Base-by-base conservation (phyloP, 805 yeast genomes). In the Spathaspora gorwiae region DNA sequence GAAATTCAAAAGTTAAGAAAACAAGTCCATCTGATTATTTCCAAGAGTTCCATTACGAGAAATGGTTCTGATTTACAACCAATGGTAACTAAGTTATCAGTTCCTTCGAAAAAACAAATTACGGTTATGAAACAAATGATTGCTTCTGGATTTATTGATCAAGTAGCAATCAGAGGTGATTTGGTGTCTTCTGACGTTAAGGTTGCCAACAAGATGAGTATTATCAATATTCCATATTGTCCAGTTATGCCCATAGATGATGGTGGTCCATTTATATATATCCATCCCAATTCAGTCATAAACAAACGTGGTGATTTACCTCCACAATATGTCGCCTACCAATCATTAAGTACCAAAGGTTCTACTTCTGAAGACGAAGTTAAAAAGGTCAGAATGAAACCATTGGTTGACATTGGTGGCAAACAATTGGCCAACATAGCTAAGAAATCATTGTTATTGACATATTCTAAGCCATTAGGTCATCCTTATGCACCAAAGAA, bases 121-220 rank as follows among this genome's bases (percentile, higher is more conserved):
- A 76, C 80, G 43, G 85, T 94, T 0, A 64, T 94, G 50, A 90
- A 89, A 57, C 99, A 94, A 65, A 90, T 94, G 81, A 73, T 92
- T 3, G 79, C 96, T 6, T 84, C 97, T 0, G 99, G 98, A 0
- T 94, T 87, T 56, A 75, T 94, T 35, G 99, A 94, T 62, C 95
- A 87, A 59, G 77, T 92, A 19, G 95, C 95, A 1, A 78, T 88
- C 12, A 74, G 98, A 49, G 90, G 88, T 1, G 97, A 90, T 57
- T 54, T 81, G 30, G 65, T 81, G 6, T 81, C 87, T 14, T 70
- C 81, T 1, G 95, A 86, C 14, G 72, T 80, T 7, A 70, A 65
- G 39, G 64, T 84, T 3, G 69, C 84, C 1, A 84, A 84, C 49
- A 81, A 76, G 42, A 70, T 84, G 5, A 71, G 67, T 36, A 73